Base-by-base conservation (phyloP, 192 early-diverging fungal genomes). In the Dispira parvispora region DNA sequence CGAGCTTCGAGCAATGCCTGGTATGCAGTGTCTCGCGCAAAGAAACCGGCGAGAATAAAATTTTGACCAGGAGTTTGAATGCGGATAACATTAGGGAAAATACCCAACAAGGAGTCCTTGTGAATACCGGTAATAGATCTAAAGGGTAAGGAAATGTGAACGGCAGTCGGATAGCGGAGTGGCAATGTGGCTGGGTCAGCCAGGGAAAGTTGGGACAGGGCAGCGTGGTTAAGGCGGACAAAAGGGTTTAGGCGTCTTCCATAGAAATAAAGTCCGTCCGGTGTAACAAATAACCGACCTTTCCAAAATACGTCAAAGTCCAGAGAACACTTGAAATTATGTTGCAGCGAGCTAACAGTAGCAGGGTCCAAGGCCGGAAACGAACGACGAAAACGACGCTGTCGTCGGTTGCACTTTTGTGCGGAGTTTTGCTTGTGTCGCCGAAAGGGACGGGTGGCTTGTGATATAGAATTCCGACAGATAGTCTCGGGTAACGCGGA, bases 281-380 rank as follows among this genome's bases (percentile, higher is more conserved):
- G 57, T 21, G 57, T 60, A 21, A 60, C 38, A 43, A 42, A 60
- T 12, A 60, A 21, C 2, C 18, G 10, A 27, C 57, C 57, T 27
- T 60, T 60, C 57, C 57, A 60, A 42, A 60, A 60, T 13, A 60
- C 57, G 42, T 60, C 57, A 18, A 8, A 60, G 32, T 60, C 57
- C 5, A 60, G 57, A 13, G 57, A 16, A 43, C 57, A 60, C 38
- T 60, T 60, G 57, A 60, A 60, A 18, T 43, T 60, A 1, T 18
- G 13, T 16, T 43, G 43, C 32, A 60, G n/a, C 38, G 57, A 60
- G 38, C 38, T 10, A 13, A 43, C 18, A 3, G 21, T 43, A 1
- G 5, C 14, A 12, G 38, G 32, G 32, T 27, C 32, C 14, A 60
- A 18, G 8, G 3, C 57, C 16, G 27, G 14, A 21, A 60, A 60